phyloP scores from a whole-genome alignment of 2,329 filamentous ascomycete genomes.

The Colletotrichum karsti region DNA sequence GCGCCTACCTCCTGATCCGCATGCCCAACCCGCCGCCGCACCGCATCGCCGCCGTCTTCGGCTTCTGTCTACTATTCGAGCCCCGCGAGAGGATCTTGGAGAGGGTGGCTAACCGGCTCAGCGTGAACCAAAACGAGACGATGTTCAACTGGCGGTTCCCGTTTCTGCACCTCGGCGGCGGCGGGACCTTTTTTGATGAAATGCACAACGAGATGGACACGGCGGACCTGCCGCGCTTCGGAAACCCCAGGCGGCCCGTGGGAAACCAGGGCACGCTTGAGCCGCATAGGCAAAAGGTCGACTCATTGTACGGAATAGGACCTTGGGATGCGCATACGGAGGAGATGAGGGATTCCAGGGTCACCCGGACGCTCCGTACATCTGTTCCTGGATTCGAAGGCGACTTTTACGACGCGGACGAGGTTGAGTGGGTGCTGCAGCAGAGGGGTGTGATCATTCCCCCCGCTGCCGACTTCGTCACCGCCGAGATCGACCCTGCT shows the following conservation, averaged over 20 bases:
- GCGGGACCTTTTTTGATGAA: conserved; percentile 68
- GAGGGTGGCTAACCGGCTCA: conserved; percentile 46
- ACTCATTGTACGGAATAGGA: conserved; percentile 43
- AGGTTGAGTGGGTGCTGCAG: conserved; percentile 78
- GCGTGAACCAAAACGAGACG: conserved; percentile 43
- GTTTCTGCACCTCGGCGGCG: conserved; percentile 72
- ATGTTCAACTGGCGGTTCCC: conserved; percentile 69
- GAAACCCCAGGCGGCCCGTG: conserved; percentile 30
- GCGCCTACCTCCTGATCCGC: conserved; percentile 65
- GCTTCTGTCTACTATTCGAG: conserved; percentile 73
- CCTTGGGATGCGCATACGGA: conserved; percentile 54
- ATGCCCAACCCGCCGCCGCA: conserved; percentile 56
- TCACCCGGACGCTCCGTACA: conserved; percentile 58
- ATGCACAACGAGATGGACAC: background rate
- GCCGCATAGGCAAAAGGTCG: conserved; percentile 42
- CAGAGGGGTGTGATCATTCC: conserved; percentile 71
- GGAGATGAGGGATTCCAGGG: conserved; percentile 47
- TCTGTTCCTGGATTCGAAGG: conserved; percentile 72
- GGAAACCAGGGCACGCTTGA: conserved; percentile 48
- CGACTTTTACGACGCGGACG: conserved; percentile 80
- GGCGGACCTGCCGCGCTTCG: background rate
- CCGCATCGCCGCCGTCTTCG: conserved; percentile 68
- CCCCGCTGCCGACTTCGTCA: conserved; percentile 66
- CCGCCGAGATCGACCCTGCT: conserved; percentile 61
- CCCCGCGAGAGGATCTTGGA: conserved; percentile 54